phyloP scores from a whole-genome alignment of 1,139 yeast species.

The Meyerozyma smithsonii region DNA sequence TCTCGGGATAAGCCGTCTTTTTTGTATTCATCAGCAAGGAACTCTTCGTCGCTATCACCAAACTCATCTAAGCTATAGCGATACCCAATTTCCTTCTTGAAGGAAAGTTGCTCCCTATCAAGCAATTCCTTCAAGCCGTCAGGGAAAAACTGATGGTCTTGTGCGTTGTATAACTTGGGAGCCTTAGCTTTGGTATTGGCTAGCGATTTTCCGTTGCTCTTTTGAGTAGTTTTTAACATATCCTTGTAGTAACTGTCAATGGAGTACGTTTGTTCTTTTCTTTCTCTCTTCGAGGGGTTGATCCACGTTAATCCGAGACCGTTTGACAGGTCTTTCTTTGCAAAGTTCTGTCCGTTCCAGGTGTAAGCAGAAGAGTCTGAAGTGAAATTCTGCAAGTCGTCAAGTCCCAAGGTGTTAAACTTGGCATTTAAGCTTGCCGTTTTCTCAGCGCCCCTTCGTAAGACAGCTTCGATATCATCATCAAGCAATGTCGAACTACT shows the following conservation, averaged over 20 bases:
- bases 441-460: constrained; percentile 73
- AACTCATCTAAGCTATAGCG: constrained; percentile 55
- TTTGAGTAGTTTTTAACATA: constrained; percentile 43
- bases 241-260: constrained; percentile 87
- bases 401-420: constrained; percentile 81
- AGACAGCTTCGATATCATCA: constrained; percentile 75
- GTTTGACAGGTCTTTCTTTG: constrained; percentile 47
- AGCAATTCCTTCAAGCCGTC: constrained; percentile 58
- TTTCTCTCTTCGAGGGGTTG: constrained; percentile 83
- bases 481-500: constrained; percentile 41
- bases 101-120: constrained; percentile 74
- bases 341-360: constrained; percentile 95
- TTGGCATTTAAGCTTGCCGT: constrained; percentile 74
- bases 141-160: constrained; percentile 89
- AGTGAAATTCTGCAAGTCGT: constrained; percentile 85
- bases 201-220: constrained; percentile 12
- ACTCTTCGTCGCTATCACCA: constrained; percentile 53
- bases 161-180: constrained; percentile 68
- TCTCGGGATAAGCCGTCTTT: constrained; percentile 34
- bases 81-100: constrained; percentile 68
- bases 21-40: constrained; percentile 46
- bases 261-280: constrained; percentile 84
- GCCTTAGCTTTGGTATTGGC: constrained; percentile 35
- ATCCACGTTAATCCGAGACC: constrained; percentile 64
- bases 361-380: constrained; percentile 89